Base-by-base conservation (phyloP, 2,329 filamentous ascomycete species). In the Aspergillus sp. region DNA sequence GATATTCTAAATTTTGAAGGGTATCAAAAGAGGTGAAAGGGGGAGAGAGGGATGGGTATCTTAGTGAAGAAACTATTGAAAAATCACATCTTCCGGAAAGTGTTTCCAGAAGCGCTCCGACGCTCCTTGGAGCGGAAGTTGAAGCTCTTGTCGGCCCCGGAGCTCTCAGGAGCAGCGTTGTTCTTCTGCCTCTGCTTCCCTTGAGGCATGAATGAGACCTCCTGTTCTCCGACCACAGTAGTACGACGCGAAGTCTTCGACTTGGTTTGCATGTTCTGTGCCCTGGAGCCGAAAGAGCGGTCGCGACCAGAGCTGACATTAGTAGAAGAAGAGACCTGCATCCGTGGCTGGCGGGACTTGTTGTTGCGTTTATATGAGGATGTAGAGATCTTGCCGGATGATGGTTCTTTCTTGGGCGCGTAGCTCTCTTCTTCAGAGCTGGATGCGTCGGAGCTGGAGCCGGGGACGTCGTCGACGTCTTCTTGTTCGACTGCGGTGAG, bases 401-500 rank as follows among this genome's bases (percentile, higher is more conserved):
- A 64, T n/a, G 64, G 51, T 42, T 64, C 66, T 12, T 50, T 17
- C 45, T 66, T 68, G 7, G 47, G 51, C 6, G 55, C 56, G 33
- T 61, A 55, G 42, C 69, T 64, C 45, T 55, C 65, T 46, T 55
- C 59, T n/a, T 65, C 53, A 32, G 61, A 66, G 2, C 60, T 59
- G 15, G 61, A 66, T 35, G 67, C 64, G 25, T 68, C 65, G 27
- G 62, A 62, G 53, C 68, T 72, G 17, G 72, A 75, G 23, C 60
- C 57, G 4, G 69, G 71, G 7, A 73, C 67, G 10, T 76, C 73
- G 47, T 80, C 79, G 38, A 81, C 60, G 7, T 73, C 77, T 60
- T 84, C 81, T 60, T 83, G 73, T 58, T 84, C 81, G 7, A 80
- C 82, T 4, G 80, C 81, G 0, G 82, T 84, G 47, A 84, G 74